These are phyloP conservation scores for Amaranthus tricolor DNA, from an alignment of 179 eudicot species.

Conservation along the genomic window DNA sequence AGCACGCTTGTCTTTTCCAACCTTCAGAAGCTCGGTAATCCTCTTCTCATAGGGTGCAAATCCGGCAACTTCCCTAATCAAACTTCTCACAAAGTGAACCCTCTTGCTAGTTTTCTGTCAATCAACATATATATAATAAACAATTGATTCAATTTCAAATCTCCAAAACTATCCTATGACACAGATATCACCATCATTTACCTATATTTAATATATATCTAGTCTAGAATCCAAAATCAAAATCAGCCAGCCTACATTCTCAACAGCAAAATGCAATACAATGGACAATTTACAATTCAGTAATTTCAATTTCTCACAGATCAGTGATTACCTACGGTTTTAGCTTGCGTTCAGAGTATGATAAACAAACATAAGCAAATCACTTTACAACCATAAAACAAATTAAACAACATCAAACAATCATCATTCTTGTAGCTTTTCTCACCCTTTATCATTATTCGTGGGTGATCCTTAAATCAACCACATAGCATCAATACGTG, in stretches of 20 bases:
- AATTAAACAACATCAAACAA: not conserved
- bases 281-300: not conserved
- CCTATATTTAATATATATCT: not conserved
- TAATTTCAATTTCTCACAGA: too few relatives aligned
- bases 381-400: not conserved
- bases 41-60: slow-evolving; percentile 37
- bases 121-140: not conserved
- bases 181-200: not conserved
- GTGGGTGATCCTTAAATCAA: not conserved
- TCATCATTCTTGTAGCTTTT: too few relatives aligned
- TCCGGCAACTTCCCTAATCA: slow-evolving; percentile 68
- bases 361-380: not conserved
- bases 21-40: slow-evolving; percentile 29
- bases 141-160: not conserved
- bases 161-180: not conserved
- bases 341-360: too few relatives aligned
- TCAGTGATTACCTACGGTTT: too few relatives aligned
- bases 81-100: slow-evolving; percentile 45
- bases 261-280: not conserved
- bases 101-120: slow-evolving; percentile 58
- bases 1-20: slow-evolving; percentile 30
- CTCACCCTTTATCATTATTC: not conserved
- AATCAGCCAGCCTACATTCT: not conserved
- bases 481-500: not conserved
- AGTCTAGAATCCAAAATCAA: not conserved